Percentiles rank a stretch among this genome's conserved stretches.
Evolutionary conservation across 1,284 basidiomycete genomes (phyloP).

Genomic region (Neonothopanus nambi): DNA sequence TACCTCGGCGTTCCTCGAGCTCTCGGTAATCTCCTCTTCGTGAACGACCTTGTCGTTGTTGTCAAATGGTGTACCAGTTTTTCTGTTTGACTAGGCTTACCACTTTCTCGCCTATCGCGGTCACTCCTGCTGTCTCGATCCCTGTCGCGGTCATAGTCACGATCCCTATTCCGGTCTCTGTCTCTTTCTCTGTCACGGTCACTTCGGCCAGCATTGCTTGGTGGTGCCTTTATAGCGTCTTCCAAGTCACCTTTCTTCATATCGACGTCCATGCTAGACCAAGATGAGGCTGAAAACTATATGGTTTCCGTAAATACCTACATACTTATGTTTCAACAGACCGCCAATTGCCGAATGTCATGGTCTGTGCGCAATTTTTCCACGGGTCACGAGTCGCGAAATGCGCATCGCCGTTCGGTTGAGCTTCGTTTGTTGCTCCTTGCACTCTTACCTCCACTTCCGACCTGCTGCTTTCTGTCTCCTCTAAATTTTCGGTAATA

Average conservation of each 20-base stretch:
- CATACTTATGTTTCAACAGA: no score
- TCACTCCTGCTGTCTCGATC: conserved; percentile 46
- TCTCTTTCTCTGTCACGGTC: conserved; percentile 19
- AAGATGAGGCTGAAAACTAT: not conserved
- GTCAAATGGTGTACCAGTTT: not conserved
- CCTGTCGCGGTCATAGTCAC: conserved; percentile 30
- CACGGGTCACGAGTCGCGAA: no score
- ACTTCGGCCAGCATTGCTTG: conserved; percentile 18
- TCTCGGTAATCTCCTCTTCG: conserved; percentile 73
- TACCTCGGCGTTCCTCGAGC: conserved; percentile 65
- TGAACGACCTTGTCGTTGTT: conserved; percentile 42
- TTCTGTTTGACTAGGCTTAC: conserved; percentile 36
- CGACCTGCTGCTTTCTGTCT: conserved; percentile 26
- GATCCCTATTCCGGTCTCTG: conserved; percentile 31
- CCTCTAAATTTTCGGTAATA: conserved; percentile 31
- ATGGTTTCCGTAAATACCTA: not conserved
- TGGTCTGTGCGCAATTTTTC: not conserved
- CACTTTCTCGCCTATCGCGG: conserved; percentile 40
- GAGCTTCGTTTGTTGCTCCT: conserved; percentile 10
- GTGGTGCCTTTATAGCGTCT: no score
- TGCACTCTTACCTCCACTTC: conserved; percentile 34
- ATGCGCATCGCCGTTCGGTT: no score
- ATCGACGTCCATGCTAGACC: conserved; percentile 65
- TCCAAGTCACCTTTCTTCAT: conserved; percentile 48
- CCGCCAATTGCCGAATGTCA: no score